phyloP scores from a whole-genome alignment of 306 rosid species.

The apple (Malus domestica) region DNA sequence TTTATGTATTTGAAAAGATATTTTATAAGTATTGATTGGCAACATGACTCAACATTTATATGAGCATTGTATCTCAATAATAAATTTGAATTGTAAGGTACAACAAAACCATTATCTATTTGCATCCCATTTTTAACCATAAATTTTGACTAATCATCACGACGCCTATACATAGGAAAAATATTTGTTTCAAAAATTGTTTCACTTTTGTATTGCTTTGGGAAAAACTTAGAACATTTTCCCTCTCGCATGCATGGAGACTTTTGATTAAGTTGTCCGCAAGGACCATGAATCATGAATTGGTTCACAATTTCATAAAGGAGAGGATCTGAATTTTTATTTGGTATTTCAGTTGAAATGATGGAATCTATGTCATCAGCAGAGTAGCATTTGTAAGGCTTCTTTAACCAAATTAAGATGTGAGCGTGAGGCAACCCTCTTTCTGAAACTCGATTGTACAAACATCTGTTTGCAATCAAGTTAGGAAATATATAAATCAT shows the following conservation, averaged over 20 bases:
- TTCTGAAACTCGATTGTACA: not conserved
- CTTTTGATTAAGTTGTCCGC: not conserved
- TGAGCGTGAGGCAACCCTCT: not conserved
- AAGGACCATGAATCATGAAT: not conserved
- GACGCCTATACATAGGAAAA: not conserved
- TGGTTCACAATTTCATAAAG: not conserved
- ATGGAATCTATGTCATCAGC: not conserved
- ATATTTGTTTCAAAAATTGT: too few species aligned
- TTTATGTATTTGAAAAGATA: not conserved
- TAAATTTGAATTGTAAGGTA: not conserved
- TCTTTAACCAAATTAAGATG: not conserved
- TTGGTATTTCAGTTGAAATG: not conserved
- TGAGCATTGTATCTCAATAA: not conserved
- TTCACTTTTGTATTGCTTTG: not conserved
- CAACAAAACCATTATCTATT: not conserved
- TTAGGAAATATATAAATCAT: too few species aligned
- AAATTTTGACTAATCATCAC: not conserved
- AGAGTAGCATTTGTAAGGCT: too few species aligned
- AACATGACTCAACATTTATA: not conserved
- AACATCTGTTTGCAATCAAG: too few species aligned
- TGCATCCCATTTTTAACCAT: not conserved
- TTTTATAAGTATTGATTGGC: not conserved
- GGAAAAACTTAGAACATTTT: not conserved
- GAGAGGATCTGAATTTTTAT: too few species aligned
- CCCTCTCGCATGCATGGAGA: not conserved